A percentile compares a stretch with the other conserved stretches of the same genome.
Conservation (phyloP, 331 rosid genomes). For the Acacia pycnantha region DNA sequence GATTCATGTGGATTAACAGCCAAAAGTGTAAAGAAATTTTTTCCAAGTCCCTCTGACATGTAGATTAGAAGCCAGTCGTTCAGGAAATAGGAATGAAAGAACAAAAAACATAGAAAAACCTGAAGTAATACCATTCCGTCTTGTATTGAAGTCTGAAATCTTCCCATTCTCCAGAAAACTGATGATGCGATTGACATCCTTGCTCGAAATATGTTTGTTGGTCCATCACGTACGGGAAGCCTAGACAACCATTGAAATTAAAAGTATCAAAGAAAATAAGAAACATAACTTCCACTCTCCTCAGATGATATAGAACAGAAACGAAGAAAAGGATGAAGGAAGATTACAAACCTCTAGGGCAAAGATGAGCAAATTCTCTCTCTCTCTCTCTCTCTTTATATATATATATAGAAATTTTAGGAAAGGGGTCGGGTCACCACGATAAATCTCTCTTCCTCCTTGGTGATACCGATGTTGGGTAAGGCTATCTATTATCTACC, state of each 20-base stretch:
- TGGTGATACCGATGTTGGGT: too few species aligned
- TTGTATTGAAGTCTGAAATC: constrained; percentile 95
- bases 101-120: constrained; percentile 53
- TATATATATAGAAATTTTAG: too few species aligned
- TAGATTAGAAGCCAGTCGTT: not conserved
- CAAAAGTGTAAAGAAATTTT: constrained; percentile 5
- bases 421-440: too few species aligned
- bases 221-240: constrained; percentile 94
- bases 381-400: too few species aligned
- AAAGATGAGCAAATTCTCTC: too few species aligned
- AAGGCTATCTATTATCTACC: too few species aligned
- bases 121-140: constrained; percentile 99
- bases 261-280: constrained; percentile 20
- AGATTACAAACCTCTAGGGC: too few species aligned
- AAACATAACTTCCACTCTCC: constrained; percentile 27
- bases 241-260: constrained; percentile 43
- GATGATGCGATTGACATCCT: constrained; percentile 97
- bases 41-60: constrained; percentile 8
- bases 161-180: constrained; percentile 97
- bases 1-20: not conserved
- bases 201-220: constrained; percentile 93
- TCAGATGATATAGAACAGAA: not conserved
- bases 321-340: too few species aligned
- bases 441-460: too few species aligned
- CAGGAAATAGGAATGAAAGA: constrained; percentile 24